A percentile compares a stretch with the other conserved stretches of the same genome.
Conservation (phyloP, 305 asterid species). For the Striga hermonthica region DNA sequence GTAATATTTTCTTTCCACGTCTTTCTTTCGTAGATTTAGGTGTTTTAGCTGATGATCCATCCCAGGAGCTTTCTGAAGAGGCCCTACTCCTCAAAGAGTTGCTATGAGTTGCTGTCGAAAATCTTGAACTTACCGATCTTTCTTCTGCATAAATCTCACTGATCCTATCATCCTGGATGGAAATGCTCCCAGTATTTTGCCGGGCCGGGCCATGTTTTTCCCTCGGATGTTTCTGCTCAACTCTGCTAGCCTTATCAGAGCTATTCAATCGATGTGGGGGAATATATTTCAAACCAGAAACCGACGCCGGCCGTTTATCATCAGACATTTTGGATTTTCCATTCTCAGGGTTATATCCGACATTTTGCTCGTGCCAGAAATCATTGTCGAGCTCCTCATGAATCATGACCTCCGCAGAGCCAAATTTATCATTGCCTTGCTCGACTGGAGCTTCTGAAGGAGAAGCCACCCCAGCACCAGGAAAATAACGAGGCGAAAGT, state of each 20-base stretch:
- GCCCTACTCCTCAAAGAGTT: conserved; percentile 78
- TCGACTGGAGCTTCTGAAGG: conserved; percentile 57
- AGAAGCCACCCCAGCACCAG: conserved; percentile 54
- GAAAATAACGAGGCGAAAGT: conserved; percentile 67
- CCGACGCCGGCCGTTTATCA: conserved; percentile 45
- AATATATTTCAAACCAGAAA: conserved; percentile 55
- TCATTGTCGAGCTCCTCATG: conserved; percentile 58
- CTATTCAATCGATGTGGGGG: conserved; percentile 59
- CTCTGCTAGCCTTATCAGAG: conserved; percentile 43
- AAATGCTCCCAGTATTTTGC: conserved; percentile 49
- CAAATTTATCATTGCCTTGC: conserved; percentile 53
- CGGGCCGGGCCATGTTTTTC: conserved; percentile 57
- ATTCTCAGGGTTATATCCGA: conserved; percentile 54
- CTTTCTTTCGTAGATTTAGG: conserved; percentile 65
- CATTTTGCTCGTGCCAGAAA: conserved; percentile 70
- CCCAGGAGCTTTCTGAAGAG: conserved; percentile 98
- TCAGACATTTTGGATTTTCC: conserved; percentile 53
- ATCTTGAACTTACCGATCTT: conserved; percentile 74
- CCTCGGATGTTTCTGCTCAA: conserved; percentile 59
- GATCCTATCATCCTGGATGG: conserved; percentile 52
- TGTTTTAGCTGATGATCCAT: conserved; percentile 59
- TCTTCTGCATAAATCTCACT: conserved; percentile 69
- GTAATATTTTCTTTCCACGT: conserved; percentile 59
- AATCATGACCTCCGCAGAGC: conserved; percentile 46
- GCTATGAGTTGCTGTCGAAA: conserved; percentile 72